Base-by-base conservation (phyloP, 176 grass and related monocot species). In the Triticum urartu region DNA sequence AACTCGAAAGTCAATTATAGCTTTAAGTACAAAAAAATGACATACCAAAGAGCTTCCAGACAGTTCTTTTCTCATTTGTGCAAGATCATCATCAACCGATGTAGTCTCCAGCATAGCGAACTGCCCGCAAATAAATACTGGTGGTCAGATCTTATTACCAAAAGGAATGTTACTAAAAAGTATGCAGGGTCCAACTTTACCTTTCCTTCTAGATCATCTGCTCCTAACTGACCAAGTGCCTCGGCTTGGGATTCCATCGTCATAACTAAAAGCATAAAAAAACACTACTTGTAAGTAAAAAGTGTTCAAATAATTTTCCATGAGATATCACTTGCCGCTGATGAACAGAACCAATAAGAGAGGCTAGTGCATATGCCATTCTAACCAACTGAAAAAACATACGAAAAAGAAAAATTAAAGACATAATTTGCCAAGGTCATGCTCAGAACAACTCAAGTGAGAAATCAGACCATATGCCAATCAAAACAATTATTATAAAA, bases 131-230 rank as follows among this genome's bases (percentile, higher is more conserved):
- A 85, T 63, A 87, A 61, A 81, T 54, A 83, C 9, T 30, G 9
- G 68, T 69, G 43, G 11, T 77, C 34, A 89, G 59, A 82, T 82
- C 38, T 64, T 42, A 42, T 74, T 83, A 75, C 39, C 4, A 21
- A 67, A 73, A 71, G 18, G 26, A 38, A 26, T 63, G 58, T 64
- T 25, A 90, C 34, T 39, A 50, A 69, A 64, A 72, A 68, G 79
- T 43, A 13, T 33, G 6, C 58, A 39, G 28, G 26, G 8, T 68
- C 54, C 64, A 69, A 83, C 79, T 62, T 79, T 89, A 99, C 97
- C 97, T 99, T 97, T 79, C 97, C 97, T 91, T 99, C 97, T 61
- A 99, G 81, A 92, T 99, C 94, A 90, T 97, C 97, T 43, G 89
- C 90, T 83, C 83, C 87, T 61, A 99, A 85, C 68, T 99, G 97